Base-by-base conservation (phyloP, 2,329 filamentous ascomycete species). In the Colletotrichum lindemuthianum region DNA sequence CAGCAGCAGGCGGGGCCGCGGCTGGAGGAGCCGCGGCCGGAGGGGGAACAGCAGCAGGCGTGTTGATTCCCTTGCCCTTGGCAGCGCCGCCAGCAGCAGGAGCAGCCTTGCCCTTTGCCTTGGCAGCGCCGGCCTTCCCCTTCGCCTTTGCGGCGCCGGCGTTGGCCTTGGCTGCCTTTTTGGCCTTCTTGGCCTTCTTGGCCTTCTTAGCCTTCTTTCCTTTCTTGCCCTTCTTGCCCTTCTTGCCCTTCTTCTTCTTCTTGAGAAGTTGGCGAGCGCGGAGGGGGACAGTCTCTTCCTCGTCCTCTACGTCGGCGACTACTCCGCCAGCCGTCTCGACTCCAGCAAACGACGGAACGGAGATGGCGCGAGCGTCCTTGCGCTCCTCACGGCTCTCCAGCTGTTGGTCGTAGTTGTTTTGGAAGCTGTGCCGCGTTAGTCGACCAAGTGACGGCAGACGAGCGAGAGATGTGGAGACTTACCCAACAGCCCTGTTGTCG, bases 401-500 rank as follows among this genome's bases (percentile, higher is more conserved):
- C 5, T 65, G 36, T 15, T 65, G 61, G 13, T 61, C 57, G 43
- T 65, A 56, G 58, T 56, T 48, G 50, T 33, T 65, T 36, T 48
- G 36, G 37, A 41, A 41, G 2, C 50, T 45, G 11, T 24, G 24
- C 8, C 2, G 41, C 45, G 33, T 52, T 59, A 51, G 48, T 45
- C 43, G 8, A 45, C 43, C 8, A 10, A 24, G 4, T 24, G 24
- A 5, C 24, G 10, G 8, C 16, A 8, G n/a, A 5, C 10, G 43
- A 24, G 5, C 16, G 6, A 6, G 4, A 11, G 10, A 9, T 40
- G 11, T 8, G 1, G 12, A n/a, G n/a, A 55, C 57, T 3, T 65
- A 65, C 61, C 33, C 40, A 45, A 65, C 61, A 56, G 61, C 58
- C 61, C 61, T 61, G 57, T 58, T 65, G 36, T 65, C 61, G 16